These are phyloP conservation scores for Alternaria alternata DNA, from an alignment of 2,329 filamentous ascomycete genomes.

Conservation along the genomic window DNA sequence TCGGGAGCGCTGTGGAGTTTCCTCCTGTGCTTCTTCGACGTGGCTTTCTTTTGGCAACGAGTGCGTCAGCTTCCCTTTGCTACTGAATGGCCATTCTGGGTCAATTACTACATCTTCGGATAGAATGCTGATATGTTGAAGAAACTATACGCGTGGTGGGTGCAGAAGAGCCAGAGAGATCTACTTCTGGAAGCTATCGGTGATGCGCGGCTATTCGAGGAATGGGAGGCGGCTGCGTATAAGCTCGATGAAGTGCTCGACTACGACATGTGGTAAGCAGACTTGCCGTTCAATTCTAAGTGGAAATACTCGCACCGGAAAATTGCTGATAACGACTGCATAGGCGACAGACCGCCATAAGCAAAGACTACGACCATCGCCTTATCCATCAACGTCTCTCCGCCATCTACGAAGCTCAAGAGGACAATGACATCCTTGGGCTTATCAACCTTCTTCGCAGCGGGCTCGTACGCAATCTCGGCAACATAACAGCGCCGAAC, in stretches of 20 bases:
- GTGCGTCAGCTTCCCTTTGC: constrained; percentile 35
- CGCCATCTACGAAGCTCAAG: constrained; percentile 72
- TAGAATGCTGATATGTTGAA: constrained; percentile 51
- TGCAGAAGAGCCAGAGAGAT: constrained; percentile 68
- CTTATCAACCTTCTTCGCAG: constrained; percentile 83
- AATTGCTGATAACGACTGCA: constrained; percentile 10
- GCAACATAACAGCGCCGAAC: constrained; percentile 83
- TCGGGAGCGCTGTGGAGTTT: constrained; percentile 35
- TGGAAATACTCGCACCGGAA: not conserved
- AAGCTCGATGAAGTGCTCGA: constrained; percentile 83
- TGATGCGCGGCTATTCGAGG: constrained; percentile 75
- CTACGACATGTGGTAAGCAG: constrained; percentile 76
- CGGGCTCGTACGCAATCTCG: constrained; percentile 81
- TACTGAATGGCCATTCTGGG: not conserved
- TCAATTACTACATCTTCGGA: not conserved
- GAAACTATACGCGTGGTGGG: constrained; percentile 75
- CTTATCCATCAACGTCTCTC: constrained; percentile 81
- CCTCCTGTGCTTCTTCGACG: constrained; percentile 46
- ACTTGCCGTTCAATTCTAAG: not conserved
- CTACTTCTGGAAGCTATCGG: constrained; percentile 71
- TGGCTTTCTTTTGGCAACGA: constrained; percentile 53
- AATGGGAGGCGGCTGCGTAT: constrained; percentile 86
- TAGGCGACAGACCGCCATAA: constrained; percentile 83
- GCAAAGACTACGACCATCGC: constrained; percentile 83
- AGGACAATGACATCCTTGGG: constrained; percentile 74